phyloP scores from a whole-genome alignment of 2,329 filamentous ascomycete species.

The Tetracladium maxilliforme region DNA sequence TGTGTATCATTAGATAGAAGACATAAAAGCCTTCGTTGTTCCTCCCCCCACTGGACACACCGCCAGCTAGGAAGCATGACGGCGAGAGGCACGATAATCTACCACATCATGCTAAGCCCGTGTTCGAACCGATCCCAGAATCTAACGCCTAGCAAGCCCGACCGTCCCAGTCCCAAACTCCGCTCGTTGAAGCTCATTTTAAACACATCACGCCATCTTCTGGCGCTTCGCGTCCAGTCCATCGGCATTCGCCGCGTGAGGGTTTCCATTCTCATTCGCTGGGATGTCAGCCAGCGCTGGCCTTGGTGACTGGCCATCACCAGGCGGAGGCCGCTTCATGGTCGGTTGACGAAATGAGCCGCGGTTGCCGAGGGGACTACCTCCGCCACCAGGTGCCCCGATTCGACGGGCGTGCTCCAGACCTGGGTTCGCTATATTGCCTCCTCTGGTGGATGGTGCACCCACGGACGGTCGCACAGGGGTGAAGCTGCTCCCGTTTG shows the following conservation, averaged over 20 bases:
- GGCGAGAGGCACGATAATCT: no score
- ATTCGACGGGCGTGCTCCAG: constrained; percentile 40
- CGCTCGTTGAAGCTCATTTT: background rate
- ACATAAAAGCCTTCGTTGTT: no score
- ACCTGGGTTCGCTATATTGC: constrained; percentile 34
- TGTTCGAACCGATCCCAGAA: no score
- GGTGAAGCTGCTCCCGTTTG: constrained; percentile 4
- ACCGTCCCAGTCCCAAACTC: background rate
- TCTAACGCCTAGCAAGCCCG: no score
- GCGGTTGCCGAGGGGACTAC: constrained; percentile 43
- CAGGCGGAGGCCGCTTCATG: constrained; percentile 23
- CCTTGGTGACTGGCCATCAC: constrained; percentile 6
- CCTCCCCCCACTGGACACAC: no score
- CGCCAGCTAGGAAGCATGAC: no score
- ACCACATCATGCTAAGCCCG: no score
- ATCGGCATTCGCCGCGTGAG: constrained; percentile 4
- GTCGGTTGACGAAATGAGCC: constrained; percentile 43
- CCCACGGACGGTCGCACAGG: constrained; percentile 4
- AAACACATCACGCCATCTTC: constrained; percentile 3
- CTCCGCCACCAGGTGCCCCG: constrained; percentile 35
- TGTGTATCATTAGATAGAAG: no score
- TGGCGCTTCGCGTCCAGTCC: constrained; percentile 15
- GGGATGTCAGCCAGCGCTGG: constrained; percentile 12
- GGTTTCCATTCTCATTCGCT: constrained; percentile 12
- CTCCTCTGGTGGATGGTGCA: constrained; percentile 14